phyloP scores from a whole-genome alignment of 176 grass and related monocot species.

The Poa annua region DNA sequence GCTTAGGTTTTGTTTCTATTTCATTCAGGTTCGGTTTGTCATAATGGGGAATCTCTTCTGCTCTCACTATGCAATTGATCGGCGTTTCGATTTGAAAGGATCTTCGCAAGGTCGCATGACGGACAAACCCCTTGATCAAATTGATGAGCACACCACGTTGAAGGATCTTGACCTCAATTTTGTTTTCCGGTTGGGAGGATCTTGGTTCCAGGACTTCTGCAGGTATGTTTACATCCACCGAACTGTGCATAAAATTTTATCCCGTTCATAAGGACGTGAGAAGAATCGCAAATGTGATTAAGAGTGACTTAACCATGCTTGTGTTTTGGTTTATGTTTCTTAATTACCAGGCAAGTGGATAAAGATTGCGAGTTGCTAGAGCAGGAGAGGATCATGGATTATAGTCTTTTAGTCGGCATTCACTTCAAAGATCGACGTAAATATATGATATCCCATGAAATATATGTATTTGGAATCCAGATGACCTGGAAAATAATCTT shows the following conservation, averaged over 20 bases:
- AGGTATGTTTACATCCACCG: constrained; percentile 40
- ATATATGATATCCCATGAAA: constrained; percentile 43
- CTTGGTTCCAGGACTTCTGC: constrained; percentile 74
- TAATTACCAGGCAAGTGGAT: constrained; percentile 74
- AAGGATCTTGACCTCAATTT: constrained; percentile 95
- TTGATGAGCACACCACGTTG: constrained; percentile 69
- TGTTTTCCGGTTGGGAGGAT: constrained; percentile 65
- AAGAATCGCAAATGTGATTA: neutral
- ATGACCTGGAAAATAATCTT: constrained; percentile 25
- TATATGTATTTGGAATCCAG: constrained; percentile 1
- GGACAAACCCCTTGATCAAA: constrained; percentile 77
- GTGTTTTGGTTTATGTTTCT: constrained; percentile 5
- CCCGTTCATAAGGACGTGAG: neutral
- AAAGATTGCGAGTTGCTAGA: constrained; percentile 85
- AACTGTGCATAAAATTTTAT: constrained; percentile 9
- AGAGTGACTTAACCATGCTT: neutral
- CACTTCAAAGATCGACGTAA: constrained; percentile 77
- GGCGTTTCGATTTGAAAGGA: constrained; percentile 82
- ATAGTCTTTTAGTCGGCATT: constrained; percentile 87
- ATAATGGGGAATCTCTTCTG: constrained; percentile 92
- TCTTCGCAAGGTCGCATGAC: constrained; percentile 84
- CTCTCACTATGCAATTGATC: constrained; percentile 59
- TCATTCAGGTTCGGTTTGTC: constrained; percentile 77
- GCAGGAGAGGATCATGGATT: constrained; percentile 96
- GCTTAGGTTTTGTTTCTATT: neutral